Evolutionary conservation across 2,329 filamentous ascomycete species (phyloP), one percentile per base, ranked within the genome.

Genomic region (Chrysoporthe puriensis): DNA sequence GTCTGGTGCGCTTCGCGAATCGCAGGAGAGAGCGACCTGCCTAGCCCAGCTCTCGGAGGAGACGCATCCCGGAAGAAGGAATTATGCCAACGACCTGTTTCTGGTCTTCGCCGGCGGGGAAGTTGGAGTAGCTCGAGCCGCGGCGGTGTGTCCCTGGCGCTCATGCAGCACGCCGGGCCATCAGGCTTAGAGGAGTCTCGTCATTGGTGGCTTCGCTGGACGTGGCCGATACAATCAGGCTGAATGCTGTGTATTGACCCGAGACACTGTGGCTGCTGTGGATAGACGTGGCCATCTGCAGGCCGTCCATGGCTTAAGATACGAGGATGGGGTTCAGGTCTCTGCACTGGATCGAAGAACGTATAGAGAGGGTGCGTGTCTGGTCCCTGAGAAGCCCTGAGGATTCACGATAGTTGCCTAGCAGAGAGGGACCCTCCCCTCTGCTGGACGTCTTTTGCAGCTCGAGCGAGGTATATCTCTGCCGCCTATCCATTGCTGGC

Each of bases 171-270:
- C 2, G 9, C 6, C 9, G 48, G 21, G 9, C 21, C 48, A 52
- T 32, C 8, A 13, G 16, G 50, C 50, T 21, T 21, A 21, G 21
- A 26, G 11, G 26, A 40, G 36, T 54, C n/a, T 26, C 21, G 11
- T n/a, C 26, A 56, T 56, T 56, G 52, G 52, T 56, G 32, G 32
- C 26, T 26, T 54, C 32, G 2, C 32, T 40, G 54, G 18, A 2
- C 16, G 5, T 21, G 34, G 34, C 54, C 34, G 54, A 14, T 57
- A 16, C 13, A 57, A 62, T 50, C 60, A 50, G 60, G 18, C 60
- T 62, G 60, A 44, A 62, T 50, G 48, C 18, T 5, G 32, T 40
- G 32, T 40, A 57, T 36, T 57, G 34, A 57, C 16, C 54, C 54
- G 54, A n/a, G 34, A 14, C 8, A 13, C 44, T 14, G 54, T 57